Evolutionary conservation across 768 basidiomycete species (phyloP), one percentile per base, ranked within the genome.

Genomic region (Mycena galopus): DNA sequence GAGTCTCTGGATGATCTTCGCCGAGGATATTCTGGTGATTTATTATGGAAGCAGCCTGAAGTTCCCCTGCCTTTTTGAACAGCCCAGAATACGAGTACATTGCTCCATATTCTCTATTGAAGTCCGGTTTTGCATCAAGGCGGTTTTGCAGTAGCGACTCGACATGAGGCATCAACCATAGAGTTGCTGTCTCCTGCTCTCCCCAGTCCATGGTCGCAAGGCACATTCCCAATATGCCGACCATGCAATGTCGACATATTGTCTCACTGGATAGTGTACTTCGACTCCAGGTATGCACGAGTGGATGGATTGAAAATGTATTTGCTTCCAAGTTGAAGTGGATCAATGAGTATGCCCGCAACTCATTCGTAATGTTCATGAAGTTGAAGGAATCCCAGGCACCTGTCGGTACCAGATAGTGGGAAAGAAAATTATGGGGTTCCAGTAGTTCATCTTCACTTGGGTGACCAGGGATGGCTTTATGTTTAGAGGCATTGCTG

Each of bases 231-330:
- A 60, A 12, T 3, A 42, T 60, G n/a, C n/a, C 37, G 25, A 7
- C 33, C 23, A 60, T 39, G 16, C 12, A 37, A 19, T 23, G 19
- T 23, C 39, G 25, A 16, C 16, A 23, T 60, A 47, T 64, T 7
- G 19, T 50, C 21, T 6, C 6, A 21, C 21, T 14, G n/a, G n/a
- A 47, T n/a, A n/a, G n/a, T n/a, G n/a, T n/a, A n/a, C n/a, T n/a
- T n/a, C n/a, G n/a, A n/a, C n/a, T n/a, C n/a, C 51, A 65, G 23
- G 25, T 23, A 23, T 65, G 63, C 0, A 65, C 50, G 19, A 65
- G 63, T 19, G 63, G 63, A 51, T 65, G 63, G 16, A 65, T 65
- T 21, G 64, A 65, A 29, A 35, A 65, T 8, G 14, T 29, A 37
- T 56, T 56, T 25, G 27, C 27, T 39, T 53, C 33, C 32, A 16